Percentiles rank a stretch among this genome's conserved stretches.
Evolutionary conservation across 306 rosid species (phyloP).

Genomic region (Alnus glutinosa): DNA sequence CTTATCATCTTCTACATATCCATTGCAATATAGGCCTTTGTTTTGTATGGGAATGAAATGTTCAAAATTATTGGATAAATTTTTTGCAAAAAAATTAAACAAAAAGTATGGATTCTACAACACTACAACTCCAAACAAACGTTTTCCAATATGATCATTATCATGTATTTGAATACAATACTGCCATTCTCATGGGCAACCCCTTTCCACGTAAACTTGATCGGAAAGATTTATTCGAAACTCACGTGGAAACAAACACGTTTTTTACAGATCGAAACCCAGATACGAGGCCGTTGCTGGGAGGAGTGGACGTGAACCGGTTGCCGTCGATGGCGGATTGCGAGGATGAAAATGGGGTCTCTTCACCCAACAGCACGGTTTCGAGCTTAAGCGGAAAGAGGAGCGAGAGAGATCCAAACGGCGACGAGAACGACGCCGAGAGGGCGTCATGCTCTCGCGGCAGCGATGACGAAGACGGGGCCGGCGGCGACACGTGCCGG

Average conservation of each 20-base stretch:
- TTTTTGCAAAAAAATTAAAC: too few species aligned
- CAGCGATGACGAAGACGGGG: slow-evolving; percentile 66
- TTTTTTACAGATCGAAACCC: slow-evolving; percentile 46
- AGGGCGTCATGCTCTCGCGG: slow-evolving; percentile 66
- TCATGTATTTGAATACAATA: neutral
- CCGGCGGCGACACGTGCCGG: slow-evolving; percentile 56
- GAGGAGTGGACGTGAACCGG: slow-evolving; percentile 62
- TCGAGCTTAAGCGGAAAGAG: slow-evolving; percentile 85
- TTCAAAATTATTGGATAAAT: neutral
- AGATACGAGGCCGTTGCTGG: slow-evolving; percentile 47
- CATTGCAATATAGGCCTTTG: neutral
- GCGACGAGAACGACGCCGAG: slow-evolving; percentile 66
- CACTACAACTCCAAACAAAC: neutral
- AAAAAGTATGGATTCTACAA: too few species aligned
- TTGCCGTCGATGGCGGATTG: slow-evolving; percentile 36
- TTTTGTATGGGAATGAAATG: neutral
- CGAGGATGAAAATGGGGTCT: slow-evolving; percentile 70
- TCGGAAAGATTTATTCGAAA: neutral
- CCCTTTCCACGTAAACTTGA: neutral
- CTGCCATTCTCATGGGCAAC: slow-evolving; percentile 13
- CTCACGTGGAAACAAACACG: slow-evolving; percentile 4
- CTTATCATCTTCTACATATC: neutral
- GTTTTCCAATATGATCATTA: neutral
- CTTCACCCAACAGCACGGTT: slow-evolving; percentile 89
- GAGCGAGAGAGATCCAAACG: slow-evolving; percentile 63